Evolutionary conservation across 1,284 basidiomycete genomes (phyloP).

Genomic region (Ceratobasidium sp.): DNA sequence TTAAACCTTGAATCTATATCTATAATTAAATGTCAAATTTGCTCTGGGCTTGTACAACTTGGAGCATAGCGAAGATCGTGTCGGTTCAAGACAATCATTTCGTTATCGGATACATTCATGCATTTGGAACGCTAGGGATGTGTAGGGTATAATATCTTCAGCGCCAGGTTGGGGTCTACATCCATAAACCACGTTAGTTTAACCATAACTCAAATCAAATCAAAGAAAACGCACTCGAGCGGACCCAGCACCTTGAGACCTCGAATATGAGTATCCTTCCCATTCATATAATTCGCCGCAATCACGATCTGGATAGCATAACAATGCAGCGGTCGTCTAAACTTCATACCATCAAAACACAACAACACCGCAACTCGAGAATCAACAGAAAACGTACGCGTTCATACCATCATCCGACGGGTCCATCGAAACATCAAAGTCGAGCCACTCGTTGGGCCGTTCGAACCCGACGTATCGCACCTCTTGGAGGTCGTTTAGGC

Average conservation of each 20-base stretch:
- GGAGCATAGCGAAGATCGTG: too few species aligned
- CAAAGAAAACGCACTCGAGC: slow-evolving; percentile 71
- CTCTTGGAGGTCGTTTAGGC: slow-evolving; percentile 92
- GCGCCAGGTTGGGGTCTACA: slow-evolving; percentile 65
- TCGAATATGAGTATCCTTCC: slow-evolving; percentile 98
- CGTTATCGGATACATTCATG: slow-evolving; percentile 80
- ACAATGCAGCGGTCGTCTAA: slow-evolving; percentile 87
- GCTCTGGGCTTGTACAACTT: too few species aligned
- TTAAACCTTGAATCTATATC: slow-evolving; percentile 8
- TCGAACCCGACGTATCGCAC: slow-evolving; percentile 86
- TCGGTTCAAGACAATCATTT: too few species aligned
- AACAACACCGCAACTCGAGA: not conserved
- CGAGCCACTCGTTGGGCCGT: slow-evolving; percentile 96
- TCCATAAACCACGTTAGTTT: too few species aligned
- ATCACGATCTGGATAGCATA: slow-evolving; percentile 94
- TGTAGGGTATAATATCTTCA: slow-evolving; percentile 79
- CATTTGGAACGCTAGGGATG: slow-evolving; percentile 75
- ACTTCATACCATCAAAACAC: not conserved
- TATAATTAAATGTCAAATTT: not conserved
- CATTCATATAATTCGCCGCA: slow-evolving; percentile 95
- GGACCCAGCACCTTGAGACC: slow-evolving; percentile 90
- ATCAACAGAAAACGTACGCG: slow-evolving; percentile 13
- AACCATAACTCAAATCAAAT: not conserved
- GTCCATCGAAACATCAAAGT: slow-evolving; percentile 88
- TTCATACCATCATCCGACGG: slow-evolving; percentile 81